phyloP scores from a whole-genome alignment of 1,284 basidiomycete species.

The Volvariella surrecta region DNA sequence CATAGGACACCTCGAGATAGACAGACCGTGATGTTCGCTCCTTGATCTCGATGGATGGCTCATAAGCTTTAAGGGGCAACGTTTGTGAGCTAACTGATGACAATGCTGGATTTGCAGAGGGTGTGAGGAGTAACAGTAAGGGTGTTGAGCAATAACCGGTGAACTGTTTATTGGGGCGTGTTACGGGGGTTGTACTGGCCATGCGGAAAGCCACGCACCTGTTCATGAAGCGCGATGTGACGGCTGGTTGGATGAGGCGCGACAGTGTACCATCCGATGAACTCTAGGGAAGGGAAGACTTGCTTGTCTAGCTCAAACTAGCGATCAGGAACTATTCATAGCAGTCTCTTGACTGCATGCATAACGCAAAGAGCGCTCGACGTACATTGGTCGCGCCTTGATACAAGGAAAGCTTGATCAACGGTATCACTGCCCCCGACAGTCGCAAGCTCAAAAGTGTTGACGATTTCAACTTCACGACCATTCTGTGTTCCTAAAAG shows the following conservation, averaged over 20 bases:
- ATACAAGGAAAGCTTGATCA: conserved; percentile 77
- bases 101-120: conserved; percentile 43
- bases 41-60: conserved; percentile 77
- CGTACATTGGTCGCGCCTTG: conserved; percentile 86
- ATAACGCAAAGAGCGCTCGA: conserved; percentile 6
- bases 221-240: conserved; percentile 81
- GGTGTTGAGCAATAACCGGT: conserved; percentile 68
- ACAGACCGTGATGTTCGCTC: conserved; percentile 70
- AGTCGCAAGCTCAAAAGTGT: conserved; percentile 86
- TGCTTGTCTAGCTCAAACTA: conserved; percentile 69
- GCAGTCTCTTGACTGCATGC: conserved; percentile 1
- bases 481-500: conserved; percentile 93
- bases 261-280: conserved; percentile 96
- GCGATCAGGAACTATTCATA: conserved; percentile 4
- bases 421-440: conserved; percentile 46
- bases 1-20: conserved; percentile 77
- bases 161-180: conserved; percentile 36
- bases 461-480: conserved; percentile 92
- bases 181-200: background rate
- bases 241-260: conserved; percentile 59
- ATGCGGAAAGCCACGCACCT: conserved; percentile 37
- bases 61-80: conserved; percentile 84
- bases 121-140: conserved; percentile 66
- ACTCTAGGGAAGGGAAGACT: conserved; percentile 93
- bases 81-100: conserved; percentile 42